phyloP scores from a whole-genome alignment of 2,329 filamentous ascomycete species.

The Ceratocystis eucalypticola region DNA sequence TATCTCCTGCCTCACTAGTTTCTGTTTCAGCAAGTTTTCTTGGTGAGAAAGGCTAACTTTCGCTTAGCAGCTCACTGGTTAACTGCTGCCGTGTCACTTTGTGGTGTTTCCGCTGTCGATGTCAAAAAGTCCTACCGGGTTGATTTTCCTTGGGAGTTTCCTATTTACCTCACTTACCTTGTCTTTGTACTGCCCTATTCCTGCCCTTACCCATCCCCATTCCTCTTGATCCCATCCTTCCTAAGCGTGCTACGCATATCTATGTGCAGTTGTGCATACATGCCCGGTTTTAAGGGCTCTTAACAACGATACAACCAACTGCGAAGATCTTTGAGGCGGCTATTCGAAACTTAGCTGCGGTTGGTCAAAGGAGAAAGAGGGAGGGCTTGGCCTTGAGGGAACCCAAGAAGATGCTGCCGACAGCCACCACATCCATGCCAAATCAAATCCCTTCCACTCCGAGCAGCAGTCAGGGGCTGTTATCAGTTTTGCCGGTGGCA shows the following conservation, averaged over 20 bases:
- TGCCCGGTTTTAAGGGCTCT: too few relatives aligned
- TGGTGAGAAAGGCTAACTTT: background rate
- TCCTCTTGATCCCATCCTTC: background rate
- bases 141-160: background rate
- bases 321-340: too few relatives aligned
- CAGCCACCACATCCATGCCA: too few relatives aligned
- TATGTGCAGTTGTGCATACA: too few relatives aligned
- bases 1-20: background rate
- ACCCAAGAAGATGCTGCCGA: too few relatives aligned
- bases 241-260: background rate
- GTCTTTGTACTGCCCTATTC: background rate
- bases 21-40: background rate
- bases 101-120: background rate
- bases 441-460: too few relatives aligned
- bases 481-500: too few relatives aligned
- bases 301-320: too few relatives aligned
- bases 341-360: too few relatives aligned
- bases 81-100: background rate
- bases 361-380: too few relatives aligned
- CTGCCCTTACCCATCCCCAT: background rate
- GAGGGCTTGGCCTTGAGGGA: too few relatives aligned
- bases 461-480: too few relatives aligned
- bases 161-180: background rate
- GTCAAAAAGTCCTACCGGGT: background rate
- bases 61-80: background rate